Base-by-base conservation (phyloP, 2,329 filamentous ascomycete species). In the Hypoxylon sp. region DNA sequence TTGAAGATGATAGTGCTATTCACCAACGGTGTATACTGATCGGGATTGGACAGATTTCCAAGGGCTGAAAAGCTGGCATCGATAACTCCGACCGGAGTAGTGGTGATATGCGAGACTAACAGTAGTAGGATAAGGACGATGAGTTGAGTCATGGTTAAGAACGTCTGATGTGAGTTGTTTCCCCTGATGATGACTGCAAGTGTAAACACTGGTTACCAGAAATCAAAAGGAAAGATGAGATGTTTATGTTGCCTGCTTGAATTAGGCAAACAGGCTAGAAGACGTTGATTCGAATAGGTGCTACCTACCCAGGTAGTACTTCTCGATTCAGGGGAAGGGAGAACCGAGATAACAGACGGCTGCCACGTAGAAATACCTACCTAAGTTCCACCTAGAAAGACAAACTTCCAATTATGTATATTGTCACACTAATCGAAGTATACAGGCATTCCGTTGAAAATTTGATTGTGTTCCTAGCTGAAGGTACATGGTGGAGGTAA, bases 1-100 rank as follows among this genome's bases (percentile, higher is more conserved):
- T 17, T 33, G 13, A 37, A 44, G 10, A 48, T 50, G 22, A 19
- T 33, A 37, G 50, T 69, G 5, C 46, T 58, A 31, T 69, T 66
- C 9, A 14, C 13, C 14, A 39, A 37, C 10, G 33, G 24, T 37
- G 51, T 52, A 58, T 24, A 13, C 14, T 50, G 53, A 31, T 11
- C 17, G 13, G 17, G 11, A 8, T 54, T 10, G 13, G 29, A 9
- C 10, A 48, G 14, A 37, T n/a, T 47, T 14, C 46, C 11, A 19
- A 22, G 14, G n/a, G 33, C 17, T 26, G 42, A 61, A 48, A 46
- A 35, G 13, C 19, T n/a, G 19, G 26, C 29, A 39, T 55, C 37
- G 11, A n/a, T 37, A 33, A 29, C 19, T 14, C n/a, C 53, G 1
- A 53, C 42, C 10, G 53, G 35, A 37, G 56, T 10, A 3, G 48